Base-by-base conservation (phyloP, 495 filamentous ascomycete genomes). In the Hyaloscypha hepaticicola region DNA sequence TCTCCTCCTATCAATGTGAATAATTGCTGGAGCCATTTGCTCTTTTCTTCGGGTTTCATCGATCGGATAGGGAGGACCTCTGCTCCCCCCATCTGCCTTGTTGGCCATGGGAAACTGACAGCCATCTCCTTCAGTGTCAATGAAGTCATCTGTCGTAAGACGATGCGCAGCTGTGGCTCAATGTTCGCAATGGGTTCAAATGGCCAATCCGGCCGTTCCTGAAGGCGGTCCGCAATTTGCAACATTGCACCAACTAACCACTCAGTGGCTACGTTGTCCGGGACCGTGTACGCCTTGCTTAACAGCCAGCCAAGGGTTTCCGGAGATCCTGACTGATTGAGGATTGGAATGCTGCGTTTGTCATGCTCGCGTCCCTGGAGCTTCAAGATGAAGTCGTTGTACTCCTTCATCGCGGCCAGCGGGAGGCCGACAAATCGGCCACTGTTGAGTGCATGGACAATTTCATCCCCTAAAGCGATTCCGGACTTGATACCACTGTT, bases 401-500 rank as follows among this genome's bases (percentile, higher is more conserved):
- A 58, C 31, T 58, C 56, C 33, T 58, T 58, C 56, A 58, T 58
- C 27, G 56, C 56, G 5, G 31, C 19, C 11, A 58, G 56, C 11
- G 56, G 56, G 21, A 58, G 28, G 29, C 56, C 56, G 34, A 58
- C 21, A 45, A 58, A 58, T 34, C 9, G 56, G n/a, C 56, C 56
- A 45, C 31, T 38, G 19, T 58, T 58, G 56, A 58, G 56, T 2
- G 56, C 56, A 38, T 58, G 27, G 29, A 58, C 56, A 31, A 58
- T 34, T 38, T 58, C 56, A 38, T 58, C 56, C 24, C 56, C 56
- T 14, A 58, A 38, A n/a, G 56, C 56, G 56, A 58, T 58, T 41
- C 56, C 56, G 29, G 56, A 58, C n/a, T 58, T 58, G 29, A 58
- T 58, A 38, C 56, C 56, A 25, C 56, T 58, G 33, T 58, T 58